Evolutionary conservation across 192 early-diverging fungal species (phyloP).

Genomic region (Podila epicladia): DNA sequence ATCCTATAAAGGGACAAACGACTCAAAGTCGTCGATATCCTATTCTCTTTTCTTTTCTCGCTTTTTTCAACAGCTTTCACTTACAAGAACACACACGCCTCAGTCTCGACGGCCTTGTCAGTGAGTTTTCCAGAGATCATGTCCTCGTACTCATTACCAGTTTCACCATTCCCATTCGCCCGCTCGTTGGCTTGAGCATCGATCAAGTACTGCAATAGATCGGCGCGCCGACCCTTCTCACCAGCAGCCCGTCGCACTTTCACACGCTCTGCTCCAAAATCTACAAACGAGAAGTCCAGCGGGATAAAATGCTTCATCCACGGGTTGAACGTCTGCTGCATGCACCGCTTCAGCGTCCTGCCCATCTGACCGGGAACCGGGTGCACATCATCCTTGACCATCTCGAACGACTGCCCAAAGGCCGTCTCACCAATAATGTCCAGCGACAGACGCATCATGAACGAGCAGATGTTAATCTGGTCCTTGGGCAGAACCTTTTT

Average conservation of each 20-base stretch:
- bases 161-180: slow-evolving; percentile 27
- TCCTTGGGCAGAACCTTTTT: slow-evolving; percentile 7
- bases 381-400: slow-evolving; percentile 56
- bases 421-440: slow-evolving; percentile 64
- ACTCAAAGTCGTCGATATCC: no score
- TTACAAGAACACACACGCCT: slow-evolving; percentile 50
- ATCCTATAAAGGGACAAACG: slow-evolving; percentile 5
- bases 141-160: slow-evolving; percentile 34
- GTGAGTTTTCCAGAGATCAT: slow-evolving; percentile 43
- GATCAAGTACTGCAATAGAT: slow-evolving; percentile 60
- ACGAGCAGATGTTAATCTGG: slow-evolving; percentile 51
- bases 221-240: slow-evolving; percentile 25
- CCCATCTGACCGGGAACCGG: slow-evolving; percentile 48
- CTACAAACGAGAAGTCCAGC: slow-evolving; percentile 25
- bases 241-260: slow-evolving; percentile 5
- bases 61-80: neutral
- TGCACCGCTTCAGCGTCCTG: slow-evolving; percentile 28
- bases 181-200: slow-evolving; percentile 45
- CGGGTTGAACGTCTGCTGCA: slow-evolving; percentile 22
- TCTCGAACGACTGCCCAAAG: slow-evolving; percentile 61
- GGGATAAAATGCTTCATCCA: slow-evolving; percentile 22
- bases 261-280: slow-evolving; percentile 7
- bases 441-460: slow-evolving; percentile 46
- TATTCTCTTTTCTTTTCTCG: neutral
- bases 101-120: slow-evolving; percentile 50